Evolutionary conservation across 2,329 filamentous ascomycete species (phyloP).

Genomic region (Colletotrichum shisoi): DNA sequence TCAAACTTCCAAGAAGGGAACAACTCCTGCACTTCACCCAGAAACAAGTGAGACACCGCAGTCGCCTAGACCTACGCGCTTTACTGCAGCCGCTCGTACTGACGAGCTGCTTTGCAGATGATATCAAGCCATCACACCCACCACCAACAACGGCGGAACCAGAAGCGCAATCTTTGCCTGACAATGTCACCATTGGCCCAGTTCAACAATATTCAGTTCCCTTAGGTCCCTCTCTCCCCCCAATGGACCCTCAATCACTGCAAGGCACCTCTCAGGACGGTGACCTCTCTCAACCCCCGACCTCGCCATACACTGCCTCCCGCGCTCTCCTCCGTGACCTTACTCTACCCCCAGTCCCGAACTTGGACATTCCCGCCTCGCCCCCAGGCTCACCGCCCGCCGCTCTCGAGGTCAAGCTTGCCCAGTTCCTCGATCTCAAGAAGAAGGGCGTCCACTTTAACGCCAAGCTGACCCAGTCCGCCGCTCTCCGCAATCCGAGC

Average conservation of each 20-base stretch:
- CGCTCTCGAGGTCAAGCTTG: constrained; percentile 70
- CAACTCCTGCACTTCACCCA: not conserved
- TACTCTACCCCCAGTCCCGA: constrained; percentile 75
- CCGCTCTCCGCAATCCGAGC: constrained; percentile 74
- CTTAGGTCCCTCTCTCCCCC: constrained; percentile 53
- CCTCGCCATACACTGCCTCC: constrained; percentile 73
- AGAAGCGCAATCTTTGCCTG: constrained; percentile 9
- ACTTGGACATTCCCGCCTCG: constrained; percentile 77
- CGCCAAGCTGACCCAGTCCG: constrained; percentile 71
- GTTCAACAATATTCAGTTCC: constrained; percentile 46
- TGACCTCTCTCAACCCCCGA: constrained; percentile 46
- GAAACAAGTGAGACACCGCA: not conserved
- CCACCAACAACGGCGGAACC: not conserved
- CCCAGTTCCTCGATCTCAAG: constrained; percentile 79
- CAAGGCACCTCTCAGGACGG: constrained; percentile 39
- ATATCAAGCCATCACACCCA: constrained; percentile 15
- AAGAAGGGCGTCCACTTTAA: constrained; percentile 81
- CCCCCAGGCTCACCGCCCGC: constrained; percentile 68
- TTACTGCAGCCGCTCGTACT: not conserved
- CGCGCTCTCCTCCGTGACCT: constrained; percentile 73
- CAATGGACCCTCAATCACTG: constrained; percentile 40
- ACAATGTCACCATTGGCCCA: constrained; percentile 44
- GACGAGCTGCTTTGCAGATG: not conserved
- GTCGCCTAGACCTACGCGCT: too few species aligned
- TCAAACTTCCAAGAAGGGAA: not conserved